Percentiles rank a stretch among this genome's conserved stretches.
Conservation (phyloP, 176 grass and related monocot genomes). For the Aegilops sharonensis region DNA sequence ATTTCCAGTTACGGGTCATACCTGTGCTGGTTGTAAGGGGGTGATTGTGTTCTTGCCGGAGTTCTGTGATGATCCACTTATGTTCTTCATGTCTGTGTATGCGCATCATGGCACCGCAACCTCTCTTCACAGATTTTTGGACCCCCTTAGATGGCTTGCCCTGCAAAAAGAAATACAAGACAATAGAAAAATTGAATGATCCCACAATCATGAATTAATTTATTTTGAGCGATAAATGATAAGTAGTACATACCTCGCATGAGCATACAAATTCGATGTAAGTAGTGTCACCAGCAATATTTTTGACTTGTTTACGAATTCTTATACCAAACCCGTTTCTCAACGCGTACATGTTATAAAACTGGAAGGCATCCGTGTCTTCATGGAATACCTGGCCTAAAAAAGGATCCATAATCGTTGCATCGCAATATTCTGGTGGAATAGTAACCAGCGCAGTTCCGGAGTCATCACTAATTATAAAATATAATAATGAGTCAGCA, state of each 20-base stretch:
- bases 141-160: not conserved
- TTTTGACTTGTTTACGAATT: not conserved
- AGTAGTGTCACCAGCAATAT: not conserved
- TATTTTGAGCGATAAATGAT: no score
- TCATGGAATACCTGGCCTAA: not conserved
- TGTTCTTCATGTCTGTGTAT: not conserved
- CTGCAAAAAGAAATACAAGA: not conserved
- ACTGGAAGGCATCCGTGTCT: not conserved
- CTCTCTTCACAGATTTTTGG: not conserved
- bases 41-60: not conserved
- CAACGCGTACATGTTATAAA: not conserved
- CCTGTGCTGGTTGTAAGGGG: not conserved
- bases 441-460: no score
- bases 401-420: not conserved
- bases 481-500: no score
- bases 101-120: not conserved
- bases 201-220: no score
- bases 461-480: no score
- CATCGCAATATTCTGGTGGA: no score
- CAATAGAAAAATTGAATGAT: no score
- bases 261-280: not conserved
- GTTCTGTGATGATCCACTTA: not conserved
- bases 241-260: not conserved
- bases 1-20: no score
- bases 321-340: not conserved